These are phyloP conservation scores for Candida ulmi DNA, from an alignment of 805 yeast genomes.

Conservation along the genomic window DNA sequence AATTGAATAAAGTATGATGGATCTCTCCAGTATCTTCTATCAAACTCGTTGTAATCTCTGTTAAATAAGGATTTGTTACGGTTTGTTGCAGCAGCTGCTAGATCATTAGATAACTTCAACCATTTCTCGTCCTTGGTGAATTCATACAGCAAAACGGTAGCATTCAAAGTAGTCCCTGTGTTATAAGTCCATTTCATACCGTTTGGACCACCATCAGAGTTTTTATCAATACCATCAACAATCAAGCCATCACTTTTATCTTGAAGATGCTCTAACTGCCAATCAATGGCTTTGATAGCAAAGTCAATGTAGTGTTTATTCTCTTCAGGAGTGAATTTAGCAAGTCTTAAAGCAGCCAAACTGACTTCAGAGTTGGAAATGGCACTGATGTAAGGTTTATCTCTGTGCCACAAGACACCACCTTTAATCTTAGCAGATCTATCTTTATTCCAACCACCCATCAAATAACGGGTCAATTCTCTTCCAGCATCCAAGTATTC, in stretches of 20 bases:
- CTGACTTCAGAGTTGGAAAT: conserved; percentile 69
- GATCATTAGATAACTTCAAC: conserved; percentile 26
- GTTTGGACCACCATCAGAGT: conserved; percentile 36
- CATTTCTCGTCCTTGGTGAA: conserved; percentile 47
- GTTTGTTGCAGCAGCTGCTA: conserved; percentile 54
- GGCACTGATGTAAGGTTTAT: conserved; percentile 53
- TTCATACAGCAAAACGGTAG: conserved; percentile 43
- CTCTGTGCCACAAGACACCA: conserved; percentile 65
- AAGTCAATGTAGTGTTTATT: conserved; percentile 43
- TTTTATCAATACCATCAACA: conserved; percentile 49
- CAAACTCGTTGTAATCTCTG: conserved; percentile 45
- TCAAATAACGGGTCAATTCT: conserved; percentile 52
- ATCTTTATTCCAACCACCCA: conserved; percentile 54
- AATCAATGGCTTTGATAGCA: conserved; percentile 55
- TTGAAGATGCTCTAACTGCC: conserved; percentile 46
- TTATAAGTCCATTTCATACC: conserved; percentile 62
- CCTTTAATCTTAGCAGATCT: conserved; percentile 31
- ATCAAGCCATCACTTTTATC: conserved; percentile 52
- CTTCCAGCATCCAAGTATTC: conserved; percentile 49
- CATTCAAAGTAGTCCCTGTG: conserved; percentile 58
- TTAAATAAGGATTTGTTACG: conserved; percentile 53
- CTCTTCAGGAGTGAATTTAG: conserved; percentile 47
- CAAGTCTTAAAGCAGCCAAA: conserved; percentile 51
- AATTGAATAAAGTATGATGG: conserved; percentile 58
- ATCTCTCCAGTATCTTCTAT: conserved; percentile 59